Evolutionary conservation across 1,139 yeast genomes (phyloP), one percentile per base, ranked within the genome.

Genomic region (Ashbya aceris): DNA sequence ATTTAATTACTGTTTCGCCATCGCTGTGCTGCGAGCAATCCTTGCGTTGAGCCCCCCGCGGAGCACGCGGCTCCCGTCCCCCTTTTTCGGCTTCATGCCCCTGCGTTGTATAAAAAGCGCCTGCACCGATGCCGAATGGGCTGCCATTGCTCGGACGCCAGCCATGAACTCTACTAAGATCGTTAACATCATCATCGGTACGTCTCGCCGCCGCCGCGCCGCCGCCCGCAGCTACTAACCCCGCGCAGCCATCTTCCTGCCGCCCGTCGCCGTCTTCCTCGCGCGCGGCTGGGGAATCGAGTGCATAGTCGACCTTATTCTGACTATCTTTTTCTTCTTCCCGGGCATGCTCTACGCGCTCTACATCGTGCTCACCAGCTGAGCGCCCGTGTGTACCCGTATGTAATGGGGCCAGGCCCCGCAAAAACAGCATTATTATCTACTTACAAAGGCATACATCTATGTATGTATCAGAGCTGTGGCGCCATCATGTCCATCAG

Each of bases 401-500:
- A 17, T 17, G 5, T 17, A 17, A 17, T 17, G 23, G 23, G 23
- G 23, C 23, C 23, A 17, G 23, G 23, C 23, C 23, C 23, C 23
- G 23, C 23, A 17, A 17, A 17, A 17, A 17, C 23, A 17, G 23
- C 23, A 17, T 29, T 29, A 29, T 29, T n/a, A 29, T 29, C 13
- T 29, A 29, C 13, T 29, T 12, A 29, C 31, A 29, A 29, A 17
- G 11, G 13, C 31, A 29, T 29, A 29, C 13, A 29, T 29, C 11
- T 29, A 29, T 29, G 8, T 27, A 27, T 27, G 13, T 29, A 29
- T 62, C 76, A 61, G 41, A 61, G 71, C 64, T 82, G 89, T 44
- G 91, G 91, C 53, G 81, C 87, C 66, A 83, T 68, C 77, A 79
- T 75, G 45, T 82, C 91, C 85, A 81, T 80, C 59, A 80, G 66